These are phyloP conservation scores for Rhizophora apiculata DNA, from an alignment of 345 rosid species.

Conservation along the genomic window DNA sequence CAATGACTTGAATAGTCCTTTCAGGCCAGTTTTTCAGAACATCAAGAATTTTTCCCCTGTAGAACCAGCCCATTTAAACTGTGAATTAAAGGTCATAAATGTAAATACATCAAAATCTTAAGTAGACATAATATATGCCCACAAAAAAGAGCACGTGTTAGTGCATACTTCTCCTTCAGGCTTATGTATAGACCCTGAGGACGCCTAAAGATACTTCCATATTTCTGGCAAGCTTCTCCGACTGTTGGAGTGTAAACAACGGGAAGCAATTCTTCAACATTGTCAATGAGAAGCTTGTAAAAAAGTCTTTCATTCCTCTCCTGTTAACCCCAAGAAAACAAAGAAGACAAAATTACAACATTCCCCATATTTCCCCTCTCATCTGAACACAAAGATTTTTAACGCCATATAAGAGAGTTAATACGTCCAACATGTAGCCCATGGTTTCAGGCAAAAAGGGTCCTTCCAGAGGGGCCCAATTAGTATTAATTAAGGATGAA, in stretches of 20 bases:
- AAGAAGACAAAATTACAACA: background rate
- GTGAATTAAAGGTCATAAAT: background rate
- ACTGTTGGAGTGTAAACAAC: conserved; percentile 27
- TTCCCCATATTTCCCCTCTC: too few species aligned
- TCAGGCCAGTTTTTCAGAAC: conserved; percentile 27
- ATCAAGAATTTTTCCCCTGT: conserved; percentile 22
- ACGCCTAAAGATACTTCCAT: conserved; percentile 25
- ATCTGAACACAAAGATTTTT: too few species aligned
- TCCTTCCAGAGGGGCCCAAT: too few species aligned
- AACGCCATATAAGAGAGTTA: too few species aligned
- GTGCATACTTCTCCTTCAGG: conserved; percentile 21
- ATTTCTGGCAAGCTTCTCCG: conserved; percentile 26
- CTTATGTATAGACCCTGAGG: conserved; percentile 27
- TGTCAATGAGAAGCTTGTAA: conserved; percentile 23
- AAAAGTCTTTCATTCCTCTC: conserved; percentile 26
- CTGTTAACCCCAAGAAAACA: conserved; percentile 4
- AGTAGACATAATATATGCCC: background rate
- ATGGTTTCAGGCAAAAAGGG: too few species aligned
- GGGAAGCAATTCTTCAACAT: conserved; percentile 29
- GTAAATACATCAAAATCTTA: background rate
- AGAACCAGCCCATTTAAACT: background rate
- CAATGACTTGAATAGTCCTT: conserved; percentile 23
- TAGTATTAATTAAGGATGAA: background rate
- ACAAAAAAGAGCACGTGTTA: background rate
- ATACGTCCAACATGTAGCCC: too few species aligned